phyloP scores from a whole-genome alignment of 345 rosid genomes.

The Arabidopsis arenosa region DNA sequence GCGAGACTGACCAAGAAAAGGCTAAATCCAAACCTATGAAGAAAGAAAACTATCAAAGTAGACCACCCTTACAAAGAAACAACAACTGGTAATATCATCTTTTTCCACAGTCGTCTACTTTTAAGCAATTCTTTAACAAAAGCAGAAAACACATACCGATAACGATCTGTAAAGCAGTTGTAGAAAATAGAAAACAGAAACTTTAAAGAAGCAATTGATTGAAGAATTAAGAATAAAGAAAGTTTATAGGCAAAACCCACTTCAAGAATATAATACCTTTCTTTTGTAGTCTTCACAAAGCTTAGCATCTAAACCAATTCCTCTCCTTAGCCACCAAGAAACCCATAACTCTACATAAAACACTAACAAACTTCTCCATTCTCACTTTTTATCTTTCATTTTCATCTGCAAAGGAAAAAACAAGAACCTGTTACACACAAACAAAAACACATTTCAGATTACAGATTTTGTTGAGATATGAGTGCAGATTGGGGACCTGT shows the following conservation, averaged over 20 bases:
- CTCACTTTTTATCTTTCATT: conserved; percentile 27
- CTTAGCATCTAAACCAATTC: conserved; percentile 43
- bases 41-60: conserved; percentile 35
- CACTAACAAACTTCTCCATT: conserved; percentile 25
- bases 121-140: conserved; percentile 35
- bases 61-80: conserved; percentile 20
- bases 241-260: conserved; percentile 27
- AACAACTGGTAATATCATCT: conserved; percentile 20
- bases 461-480: conserved; percentile 28
- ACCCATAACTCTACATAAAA: conserved; percentile 45
- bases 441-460: conserved; percentile 16
- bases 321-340: conserved; percentile 48
- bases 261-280: conserved; percentile 47
- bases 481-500: conserved; percentile 97
- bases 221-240: conserved; percentile 25
- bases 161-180: conserved; percentile 47
- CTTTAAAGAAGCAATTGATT: conserved; percentile 39
- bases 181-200: conserved; percentile 21
- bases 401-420: background rate
- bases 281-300: conserved; percentile 44
- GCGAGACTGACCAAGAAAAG: background rate
- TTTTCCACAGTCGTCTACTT: conserved; percentile 32
- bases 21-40: conserved; percentile 21
- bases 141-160: conserved; percentile 37
- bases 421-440: conserved; percentile 24